Conservation (phyloP, 768 basidiomycete species). For the Naganishia antarctica region DNA sequence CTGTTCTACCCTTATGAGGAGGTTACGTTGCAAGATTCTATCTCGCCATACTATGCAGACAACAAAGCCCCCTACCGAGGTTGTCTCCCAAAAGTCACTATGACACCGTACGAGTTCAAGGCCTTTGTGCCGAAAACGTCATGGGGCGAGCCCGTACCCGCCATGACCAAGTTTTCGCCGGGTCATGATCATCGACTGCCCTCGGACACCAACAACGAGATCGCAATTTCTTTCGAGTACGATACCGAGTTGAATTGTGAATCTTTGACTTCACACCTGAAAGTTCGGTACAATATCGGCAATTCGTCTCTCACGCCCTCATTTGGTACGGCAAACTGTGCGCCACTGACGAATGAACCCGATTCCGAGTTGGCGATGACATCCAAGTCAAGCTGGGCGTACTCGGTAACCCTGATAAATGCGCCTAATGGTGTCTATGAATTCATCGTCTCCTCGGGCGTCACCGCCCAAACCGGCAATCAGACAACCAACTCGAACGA, state of each 20-base stretch:
- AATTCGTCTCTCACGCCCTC: constrained; percentile 60
- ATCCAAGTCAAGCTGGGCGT: constrained; percentile 62
- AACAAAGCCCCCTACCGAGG: constrained; percentile 64
- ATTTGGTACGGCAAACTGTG: constrained; percentile 54
- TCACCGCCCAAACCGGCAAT: constrained; percentile 52
- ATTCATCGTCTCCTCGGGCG: constrained; percentile 60
- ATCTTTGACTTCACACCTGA: constrained; percentile 61
- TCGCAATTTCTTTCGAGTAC: constrained; percentile 73
- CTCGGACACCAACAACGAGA: constrained; percentile 52
- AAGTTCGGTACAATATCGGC: constrained; percentile 67
- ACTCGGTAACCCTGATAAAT: constrained; percentile 67
- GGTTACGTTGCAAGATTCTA: constrained; percentile 65
- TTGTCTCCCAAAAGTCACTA: constrained; percentile 62
- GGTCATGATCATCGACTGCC: constrained; percentile 76
- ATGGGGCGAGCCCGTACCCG: constrained; percentile 69
- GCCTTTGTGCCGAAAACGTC: constrained; percentile 63
- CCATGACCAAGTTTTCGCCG: constrained; percentile 71
- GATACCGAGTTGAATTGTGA: constrained; percentile 69
- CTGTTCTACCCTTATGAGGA: constrained; percentile 76
- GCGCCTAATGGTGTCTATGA: constrained; percentile 78
- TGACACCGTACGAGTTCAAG: constrained; percentile 76
- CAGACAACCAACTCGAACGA: constrained; percentile 63
- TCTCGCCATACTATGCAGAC: constrained; percentile 61
- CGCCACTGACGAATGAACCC: constrained; percentile 47
- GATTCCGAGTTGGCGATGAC: constrained; percentile 56